Percentiles rank a stretch among this genome's conserved stretches.
Conservation (phyloP, 805 yeast genomes). For the Phaffomyces antillensis region DNA sequence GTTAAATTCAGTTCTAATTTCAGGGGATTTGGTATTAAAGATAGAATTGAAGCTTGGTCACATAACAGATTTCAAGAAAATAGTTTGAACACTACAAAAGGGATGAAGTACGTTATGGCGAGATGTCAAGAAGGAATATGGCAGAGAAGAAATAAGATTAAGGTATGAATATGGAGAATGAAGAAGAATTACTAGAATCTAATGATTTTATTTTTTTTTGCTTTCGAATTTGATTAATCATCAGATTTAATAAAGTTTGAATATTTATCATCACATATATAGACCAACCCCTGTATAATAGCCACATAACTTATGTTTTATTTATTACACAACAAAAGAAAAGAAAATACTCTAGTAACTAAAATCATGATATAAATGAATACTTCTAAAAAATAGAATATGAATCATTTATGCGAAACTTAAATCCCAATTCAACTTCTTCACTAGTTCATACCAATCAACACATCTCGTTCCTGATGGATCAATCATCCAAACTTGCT, state of each 20-base stretch:
- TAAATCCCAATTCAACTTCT: conserved; percentile 67
- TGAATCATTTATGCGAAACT: conserved; percentile 49
- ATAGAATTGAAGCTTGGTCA: conserved; percentile 79
- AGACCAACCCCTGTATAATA: too few species aligned
- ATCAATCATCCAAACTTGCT: conserved; percentile 36
- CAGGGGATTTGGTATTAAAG: conserved; percentile 52
- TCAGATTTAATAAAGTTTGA: too few species aligned
- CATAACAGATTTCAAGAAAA: conserved; percentile 62
- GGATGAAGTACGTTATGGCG: conserved; percentile 75
- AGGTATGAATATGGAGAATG: not conserved
- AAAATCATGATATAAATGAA: too few species aligned
- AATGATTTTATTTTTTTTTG: too few species aligned
- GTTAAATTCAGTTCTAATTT: conserved; percentile 73
- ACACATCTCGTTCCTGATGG: conserved; percentile 50
- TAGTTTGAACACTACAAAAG: conserved; percentile 56
- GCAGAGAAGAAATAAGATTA: conserved; percentile 15
- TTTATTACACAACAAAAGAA: too few species aligned
- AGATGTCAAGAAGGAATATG: conserved; percentile 32
- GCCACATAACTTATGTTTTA: too few species aligned
- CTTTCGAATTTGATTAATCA: too few species aligned
- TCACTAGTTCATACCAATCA: conserved; percentile 68
- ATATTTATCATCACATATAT: too few species aligned
- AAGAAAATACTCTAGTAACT: too few species aligned
- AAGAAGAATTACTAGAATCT: not conserved
- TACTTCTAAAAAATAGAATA: too few species aligned